phyloP scores from a whole-genome alignment of 768 basidiomycete genomes.

The Leccinum barrowsii region DNA sequence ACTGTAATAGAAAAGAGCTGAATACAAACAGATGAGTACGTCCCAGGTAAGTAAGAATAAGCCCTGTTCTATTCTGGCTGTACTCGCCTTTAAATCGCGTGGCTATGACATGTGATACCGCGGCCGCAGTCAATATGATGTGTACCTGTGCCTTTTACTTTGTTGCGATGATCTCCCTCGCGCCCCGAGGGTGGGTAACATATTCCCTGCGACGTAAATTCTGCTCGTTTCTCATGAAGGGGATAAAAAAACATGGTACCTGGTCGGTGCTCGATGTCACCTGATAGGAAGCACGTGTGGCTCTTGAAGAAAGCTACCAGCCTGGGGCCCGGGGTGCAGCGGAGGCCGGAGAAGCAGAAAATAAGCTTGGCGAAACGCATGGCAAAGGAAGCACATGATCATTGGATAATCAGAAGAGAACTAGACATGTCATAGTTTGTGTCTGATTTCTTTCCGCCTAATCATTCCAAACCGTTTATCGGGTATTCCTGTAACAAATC shows the following conservation, averaged over 20 bases:
- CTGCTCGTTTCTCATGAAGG: background rate
- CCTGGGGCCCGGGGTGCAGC: background rate
- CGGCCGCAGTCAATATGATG: background rate
- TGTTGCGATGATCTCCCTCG: background rate
- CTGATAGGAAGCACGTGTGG: background rate
- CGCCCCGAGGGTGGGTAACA: background rate
- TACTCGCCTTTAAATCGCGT: conserved; percentile 36
- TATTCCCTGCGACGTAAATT: background rate
- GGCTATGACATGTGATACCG: background rate
- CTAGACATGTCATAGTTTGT: conserved; percentile 45
- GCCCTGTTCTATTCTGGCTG: conserved; percentile 51
- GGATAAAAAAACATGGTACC: background rate
- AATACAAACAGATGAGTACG: conserved; percentile 25
- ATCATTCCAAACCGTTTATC: conserved; percentile 50
- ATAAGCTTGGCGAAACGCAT: background rate
- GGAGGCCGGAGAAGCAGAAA: background rate
- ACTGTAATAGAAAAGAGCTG: background rate
- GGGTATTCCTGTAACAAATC: conserved; percentile 61
- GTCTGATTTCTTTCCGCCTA: conserved; percentile 60
- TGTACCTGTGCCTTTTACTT: background rate
- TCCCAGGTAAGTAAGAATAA: conserved; percentile 63
- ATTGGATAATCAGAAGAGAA: background rate
- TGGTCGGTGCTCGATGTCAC: background rate
- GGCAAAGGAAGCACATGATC: background rate
- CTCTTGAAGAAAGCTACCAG: background rate